Percentiles rank a stretch among this genome's conserved stretches.
Evolutionary conservation across 2,329 filamentous ascomycete genomes (phyloP).

Genomic region (Fusarium floridanum): DNA sequence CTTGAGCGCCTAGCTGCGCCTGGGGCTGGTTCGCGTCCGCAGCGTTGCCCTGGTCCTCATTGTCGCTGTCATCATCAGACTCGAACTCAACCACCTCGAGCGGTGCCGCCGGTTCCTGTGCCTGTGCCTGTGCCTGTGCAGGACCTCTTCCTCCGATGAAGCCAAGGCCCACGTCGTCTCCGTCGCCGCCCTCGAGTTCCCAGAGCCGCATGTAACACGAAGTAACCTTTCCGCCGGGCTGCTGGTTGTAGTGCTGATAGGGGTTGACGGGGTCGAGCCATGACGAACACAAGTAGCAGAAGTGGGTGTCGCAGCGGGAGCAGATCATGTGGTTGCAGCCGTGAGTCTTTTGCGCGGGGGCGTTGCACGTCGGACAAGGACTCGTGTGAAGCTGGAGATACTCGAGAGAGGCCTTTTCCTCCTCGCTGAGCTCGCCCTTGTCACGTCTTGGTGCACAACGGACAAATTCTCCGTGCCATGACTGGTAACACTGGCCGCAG

Average conservation of each 20-base stretch:
- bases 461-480: constrained; percentile 92
- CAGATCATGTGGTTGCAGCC: constrained; percentile 99
- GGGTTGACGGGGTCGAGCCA: constrained; percentile 87
- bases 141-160: constrained; percentile 56
- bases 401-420: constrained; percentile 88
- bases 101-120: constrained; percentile 25
- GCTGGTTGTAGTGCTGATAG: constrained; percentile 88
- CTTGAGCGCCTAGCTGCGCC: constrained; percentile 44
- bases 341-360: constrained; percentile 88
- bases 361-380: constrained; percentile 88
- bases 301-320: constrained; percentile 89
- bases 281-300: constrained; percentile 93
- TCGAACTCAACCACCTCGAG: constrained; percentile 47
- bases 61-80: constrained; percentile 50
- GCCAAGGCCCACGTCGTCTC: constrained; percentile 62
- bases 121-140: constrained; percentile 31
- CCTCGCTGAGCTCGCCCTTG: constrained; percentile 79
- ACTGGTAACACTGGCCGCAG: constrained; percentile 75
- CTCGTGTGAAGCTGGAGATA: constrained; percentile 87
- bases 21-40: constrained; percentile 42
- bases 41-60: constrained; percentile 44
- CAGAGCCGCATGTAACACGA: constrained; percentile 88
- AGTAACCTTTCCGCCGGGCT: constrained; percentile 63
- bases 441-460: constrained; percentile 77
- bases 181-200: constrained; percentile 89